These are phyloP conservation scores for Elsinoe australis DNA, from an alignment of 2,329 filamentous ascomycete species.

Conservation along the genomic window DNA sequence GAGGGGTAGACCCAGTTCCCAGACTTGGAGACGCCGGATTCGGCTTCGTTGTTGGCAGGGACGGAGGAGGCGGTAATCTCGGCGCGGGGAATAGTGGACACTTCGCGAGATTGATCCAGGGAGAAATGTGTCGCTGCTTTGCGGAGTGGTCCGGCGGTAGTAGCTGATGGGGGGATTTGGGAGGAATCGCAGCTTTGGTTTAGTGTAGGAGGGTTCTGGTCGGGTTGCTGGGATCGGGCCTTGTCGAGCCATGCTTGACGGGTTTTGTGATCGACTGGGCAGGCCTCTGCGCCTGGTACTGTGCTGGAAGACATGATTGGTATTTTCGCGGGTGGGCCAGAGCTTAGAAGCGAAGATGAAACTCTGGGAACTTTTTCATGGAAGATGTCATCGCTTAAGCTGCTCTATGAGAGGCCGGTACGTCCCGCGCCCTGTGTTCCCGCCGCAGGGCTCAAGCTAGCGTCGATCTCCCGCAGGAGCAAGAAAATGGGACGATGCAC, in stretches of 20 bases:
- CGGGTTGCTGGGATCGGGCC: conserved; percentile 32
- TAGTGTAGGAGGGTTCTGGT: conserved; percentile 18
- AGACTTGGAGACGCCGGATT: conserved; percentile 58
- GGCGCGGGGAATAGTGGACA: conserved; percentile 63
- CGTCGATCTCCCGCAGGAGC: not conserved
- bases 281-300: conserved; percentile 33
- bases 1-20: conserved; percentile 98
- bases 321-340: not conserved
- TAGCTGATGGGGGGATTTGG: conserved; percentile 23
- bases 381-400: conserved; percentile 11
- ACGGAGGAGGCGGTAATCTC: conserved; percentile 25
- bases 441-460: conserved; percentile 9
- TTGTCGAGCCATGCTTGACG: conserved; percentile 75
- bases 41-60: conserved; percentile 68
- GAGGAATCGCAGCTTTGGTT: conserved; percentile 33
- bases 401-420: too few relatives aligned
- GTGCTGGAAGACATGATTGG: not conserved
- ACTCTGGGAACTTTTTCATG: conserved; percentile 2
- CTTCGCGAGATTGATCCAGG: conserved; percentile 61
- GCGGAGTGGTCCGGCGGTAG: conserved; percentile 26
- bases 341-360: not conserved
- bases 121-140: conserved; percentile 27
- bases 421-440: not conserved
- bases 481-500: conserved; percentile 18
- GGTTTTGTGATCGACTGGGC: conserved; percentile 85